Conservation (phyloP, 2,329 filamentous ascomycete species). For the Canariomyces notabilis region DNA sequence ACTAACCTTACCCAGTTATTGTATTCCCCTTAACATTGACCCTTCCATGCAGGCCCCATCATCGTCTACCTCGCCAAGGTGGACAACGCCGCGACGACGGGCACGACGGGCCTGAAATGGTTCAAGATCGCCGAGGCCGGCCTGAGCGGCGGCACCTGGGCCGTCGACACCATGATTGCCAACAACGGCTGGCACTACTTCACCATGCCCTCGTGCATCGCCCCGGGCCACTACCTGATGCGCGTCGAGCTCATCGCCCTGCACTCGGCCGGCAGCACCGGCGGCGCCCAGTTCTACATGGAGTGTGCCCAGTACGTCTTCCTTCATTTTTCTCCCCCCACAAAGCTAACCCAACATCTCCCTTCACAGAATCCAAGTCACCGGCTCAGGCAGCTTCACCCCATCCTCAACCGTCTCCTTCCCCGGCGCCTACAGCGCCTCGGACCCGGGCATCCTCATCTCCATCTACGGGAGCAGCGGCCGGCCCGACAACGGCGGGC, state of each 20-base stretch:
- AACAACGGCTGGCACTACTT: slow-evolving; percentile 41
- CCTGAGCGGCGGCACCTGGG: slow-evolving; percentile 37
- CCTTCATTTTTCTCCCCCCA: too few species aligned
- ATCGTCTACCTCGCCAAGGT: slow-evolving; percentile 46
- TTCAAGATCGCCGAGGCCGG: slow-evolving; percentile 49
- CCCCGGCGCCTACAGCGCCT: slow-evolving; percentile 33
- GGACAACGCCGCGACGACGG: slow-evolving; percentile 39
- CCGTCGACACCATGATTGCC: slow-evolving; percentile 44
- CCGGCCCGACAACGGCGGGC: slow-evolving; percentile 29
- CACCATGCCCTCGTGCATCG: slow-evolving; percentile 35
- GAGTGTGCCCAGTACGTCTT: slow-evolving; percentile 36
- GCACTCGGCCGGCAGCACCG: slow-evolving; percentile 32
- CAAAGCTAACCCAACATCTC: too few species aligned
- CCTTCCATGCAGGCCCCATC: slow-evolving; percentile 36
- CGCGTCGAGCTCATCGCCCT: slow-evolving; percentile 38
- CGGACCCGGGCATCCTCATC: slow-evolving; percentile 32
- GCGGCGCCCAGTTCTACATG: slow-evolving; percentile 37
- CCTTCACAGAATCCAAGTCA: slow-evolving; percentile 28
- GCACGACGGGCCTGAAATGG: slow-evolving; percentile 37
- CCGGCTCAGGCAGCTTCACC: slow-evolving; percentile 27
- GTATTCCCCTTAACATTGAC: slow-evolving; percentile 17
- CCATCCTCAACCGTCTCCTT: slow-evolving; percentile 30
- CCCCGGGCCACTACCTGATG: slow-evolving; percentile 39
- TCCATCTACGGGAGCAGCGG: slow-evolving; percentile 32
- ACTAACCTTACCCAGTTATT: neutral